Percentiles rank a stretch among this genome's conserved stretches.
phyloP scores from a whole-genome alignment of 75 land plant species.

The Azolla pinnata region DNA sequence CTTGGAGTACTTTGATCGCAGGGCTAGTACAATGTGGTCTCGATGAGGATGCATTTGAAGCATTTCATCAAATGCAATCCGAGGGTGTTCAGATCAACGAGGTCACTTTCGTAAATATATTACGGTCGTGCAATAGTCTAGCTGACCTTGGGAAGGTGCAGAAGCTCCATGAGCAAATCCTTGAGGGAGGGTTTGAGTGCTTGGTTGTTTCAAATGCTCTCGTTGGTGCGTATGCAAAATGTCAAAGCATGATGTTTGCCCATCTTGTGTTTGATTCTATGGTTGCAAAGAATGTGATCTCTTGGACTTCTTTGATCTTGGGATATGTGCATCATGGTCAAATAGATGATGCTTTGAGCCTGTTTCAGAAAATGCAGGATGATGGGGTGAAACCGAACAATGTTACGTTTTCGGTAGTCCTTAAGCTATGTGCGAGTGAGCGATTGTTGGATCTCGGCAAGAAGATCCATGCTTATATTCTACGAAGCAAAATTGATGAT shows the following conservation, averaged over 20 bases:
- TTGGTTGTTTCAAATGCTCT: slow-evolving; percentile 46
- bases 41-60: slow-evolving; percentile 16
- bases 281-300: slow-evolving; percentile 27
- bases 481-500: slow-evolving; percentile 13
- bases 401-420: slow-evolving; percentile 33
- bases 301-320: slow-evolving; percentile 44
- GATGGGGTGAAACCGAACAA: slow-evolving; percentile 25
- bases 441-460: slow-evolving; percentile 10
- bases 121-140: slow-evolving; percentile 30
- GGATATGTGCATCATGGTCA: slow-evolving; percentile 39
- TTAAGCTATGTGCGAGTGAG: slow-evolving; percentile 9
- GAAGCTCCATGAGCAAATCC: slow-evolving; percentile 24
- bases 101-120: slow-evolving; percentile 31
- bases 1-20: slow-evolving; percentile 45
- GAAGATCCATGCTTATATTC: slow-evolving; percentile 22
- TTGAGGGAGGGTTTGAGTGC: slow-evolving; percentile 16
- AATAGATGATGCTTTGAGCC: slow-evolving; percentile 22
- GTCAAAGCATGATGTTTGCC: slow-evolving; percentile 32
- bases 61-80: slow-evolving; percentile 25
- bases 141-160: slow-evolving; percentile 26
- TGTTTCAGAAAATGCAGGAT: slow-evolving; percentile 25
- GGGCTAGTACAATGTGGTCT: slow-evolving; percentile 17
- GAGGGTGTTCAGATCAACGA: slow-evolving; percentile 28
- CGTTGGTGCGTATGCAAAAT: slow-evolving; percentile 63
- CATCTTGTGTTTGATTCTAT: slow-evolving; percentile 21